Conservation (phyloP, 1,284 basidiomycete species). For the Fomes fomentarius region DNA sequence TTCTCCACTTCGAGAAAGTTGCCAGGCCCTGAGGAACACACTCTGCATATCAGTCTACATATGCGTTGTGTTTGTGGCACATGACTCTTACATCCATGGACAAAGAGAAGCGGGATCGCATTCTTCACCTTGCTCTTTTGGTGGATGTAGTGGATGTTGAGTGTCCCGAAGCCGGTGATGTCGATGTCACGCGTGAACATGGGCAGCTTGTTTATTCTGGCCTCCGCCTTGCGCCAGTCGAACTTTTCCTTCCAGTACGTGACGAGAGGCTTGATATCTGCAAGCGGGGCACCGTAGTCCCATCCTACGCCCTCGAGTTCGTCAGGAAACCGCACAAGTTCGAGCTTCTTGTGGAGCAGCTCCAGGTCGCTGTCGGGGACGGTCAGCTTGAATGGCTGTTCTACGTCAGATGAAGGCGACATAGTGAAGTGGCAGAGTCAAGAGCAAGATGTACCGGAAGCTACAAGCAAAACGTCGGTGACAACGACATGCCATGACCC, state of each 20-base stretch:
- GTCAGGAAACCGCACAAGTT: constrained; percentile 47
- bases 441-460: too few species aligned
- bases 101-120: constrained; percentile 55
- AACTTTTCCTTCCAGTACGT: constrained; percentile 47
- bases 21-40: constrained; percentile 40
- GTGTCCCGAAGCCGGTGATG: constrained; percentile 44
- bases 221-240: constrained; percentile 52
- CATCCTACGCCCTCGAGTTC: constrained; percentile 49
- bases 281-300: constrained; percentile 51
- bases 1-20: constrained; percentile 46
- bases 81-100: constrained; percentile 51
- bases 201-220: constrained; percentile 46
- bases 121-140: constrained; percentile 42
- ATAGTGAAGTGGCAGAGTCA: too few species aligned
- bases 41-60: not conserved
- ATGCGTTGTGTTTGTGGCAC: not conserved
- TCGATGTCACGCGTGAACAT: constrained; percentile 50
- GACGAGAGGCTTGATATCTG: constrained; percentile 46
- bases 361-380: constrained; percentile 43
- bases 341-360: constrained; percentile 43
- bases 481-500: too few species aligned
- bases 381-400: constrained; percentile 45
- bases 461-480: too few species aligned
- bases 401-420: too few species aligned
- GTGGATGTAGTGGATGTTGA: constrained; percentile 57